phyloP scores from a whole-genome alignment of 2,329 filamentous ascomycete species.

The Alternaria postmessia region DNA sequence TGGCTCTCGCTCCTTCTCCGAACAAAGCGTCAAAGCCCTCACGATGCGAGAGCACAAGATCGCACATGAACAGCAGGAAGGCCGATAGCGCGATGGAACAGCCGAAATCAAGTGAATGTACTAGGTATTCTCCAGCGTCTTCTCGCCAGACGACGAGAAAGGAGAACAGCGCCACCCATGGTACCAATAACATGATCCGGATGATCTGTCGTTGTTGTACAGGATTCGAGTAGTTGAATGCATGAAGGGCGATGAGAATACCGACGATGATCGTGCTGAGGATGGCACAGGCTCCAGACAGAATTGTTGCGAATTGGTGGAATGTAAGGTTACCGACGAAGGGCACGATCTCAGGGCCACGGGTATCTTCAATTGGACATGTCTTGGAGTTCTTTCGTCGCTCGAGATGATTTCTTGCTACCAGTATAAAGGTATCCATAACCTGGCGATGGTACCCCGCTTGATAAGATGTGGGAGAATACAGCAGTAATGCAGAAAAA shows the following conservation, averaged over 20 bases:
- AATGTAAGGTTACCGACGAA: slow-evolving; percentile 36
- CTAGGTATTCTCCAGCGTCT: slow-evolving; percentile 30
- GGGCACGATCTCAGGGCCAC: slow-evolving; percentile 26
- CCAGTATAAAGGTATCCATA: slow-evolving; percentile 3
- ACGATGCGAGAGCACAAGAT: slow-evolving; percentile 35
- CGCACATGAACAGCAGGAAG: slow-evolving; percentile 44
- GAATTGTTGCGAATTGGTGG: slow-evolving; percentile 35
- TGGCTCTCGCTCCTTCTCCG: slow-evolving; percentile 25
- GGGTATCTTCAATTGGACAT: slow-evolving; percentile 26
- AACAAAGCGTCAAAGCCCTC: slow-evolving; percentile 43
- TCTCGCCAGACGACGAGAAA: slow-evolving; percentile 34
- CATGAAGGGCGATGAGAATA: slow-evolving; percentile 29
- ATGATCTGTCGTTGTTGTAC: slow-evolving; percentile 43
- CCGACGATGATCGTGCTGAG: slow-evolving; percentile 25
- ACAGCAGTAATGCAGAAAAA: not conserved
- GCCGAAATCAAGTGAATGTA: slow-evolving; percentile 35
- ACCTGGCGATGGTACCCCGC: not conserved
- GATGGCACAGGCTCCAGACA: slow-evolving; percentile 31
- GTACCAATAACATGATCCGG: slow-evolving; percentile 36
- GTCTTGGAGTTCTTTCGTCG: not conserved
- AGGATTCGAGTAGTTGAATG: slow-evolving; percentile 38
- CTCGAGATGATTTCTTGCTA: slow-evolving; percentile 2
- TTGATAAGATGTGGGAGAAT: not conserved
- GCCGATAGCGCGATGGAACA: slow-evolving; percentile 40
- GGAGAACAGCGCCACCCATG: slow-evolving; percentile 37